A percentile compares a stretch with the other conserved stretches of the same genome.
These are phyloP conservation scores for Monilinia polystroma DNA, from an alignment of 2,329 filamentous ascomycete genomes.

Conservation along the genomic window DNA sequence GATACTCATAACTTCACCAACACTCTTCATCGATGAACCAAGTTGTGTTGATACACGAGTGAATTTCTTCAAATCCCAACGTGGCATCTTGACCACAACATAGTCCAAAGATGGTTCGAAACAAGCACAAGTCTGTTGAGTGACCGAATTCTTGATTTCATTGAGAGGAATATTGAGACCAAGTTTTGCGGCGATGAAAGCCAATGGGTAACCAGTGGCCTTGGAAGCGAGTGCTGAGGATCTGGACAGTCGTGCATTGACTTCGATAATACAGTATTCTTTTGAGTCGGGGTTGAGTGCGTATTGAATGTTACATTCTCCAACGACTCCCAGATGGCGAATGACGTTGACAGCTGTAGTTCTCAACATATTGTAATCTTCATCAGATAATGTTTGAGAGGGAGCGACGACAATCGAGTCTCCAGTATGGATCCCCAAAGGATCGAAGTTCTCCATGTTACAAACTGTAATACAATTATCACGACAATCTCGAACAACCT, in stretches of 20 bases:
- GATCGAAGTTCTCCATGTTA: slow-evolving; percentile 99
- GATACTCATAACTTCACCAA: slow-evolving; percentile 99
- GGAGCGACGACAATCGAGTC: slow-evolving; percentile 98
- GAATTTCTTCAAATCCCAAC: slow-evolving; percentile 98
- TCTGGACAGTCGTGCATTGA: slow-evolving; percentile 96
- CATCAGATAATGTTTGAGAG: slow-evolving; percentile 93
- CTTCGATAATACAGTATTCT: slow-evolving; percentile 98
- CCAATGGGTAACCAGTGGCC: slow-evolving; percentile 94
- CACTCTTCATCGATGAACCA: slow-evolving; percentile 97
- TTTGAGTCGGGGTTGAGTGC: slow-evolving; percentile 93
- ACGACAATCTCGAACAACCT: slow-evolving; percentile 92
- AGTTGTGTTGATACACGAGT: slow-evolving; percentile 98
- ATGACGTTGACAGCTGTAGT: slow-evolving; percentile 98
- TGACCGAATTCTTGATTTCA: slow-evolving; percentile 95
- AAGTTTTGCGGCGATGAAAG: slow-evolving; percentile 97
- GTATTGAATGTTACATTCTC: slow-evolving; percentile 99
- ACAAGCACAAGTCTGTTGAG: slow-evolving; percentile 97
- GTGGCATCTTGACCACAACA: slow-evolving; percentile 96
- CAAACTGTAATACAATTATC: slow-evolving; percentile 99
- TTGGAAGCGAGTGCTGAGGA: slow-evolving; percentile 97
- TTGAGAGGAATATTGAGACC: slow-evolving; percentile 92
- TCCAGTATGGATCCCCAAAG: slow-evolving; percentile 94
- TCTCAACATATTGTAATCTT: slow-evolving; percentile 99
- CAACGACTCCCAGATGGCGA: slow-evolving; percentile 92
- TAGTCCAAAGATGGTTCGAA: slow-evolving; percentile 98